phyloP scores from a whole-genome alignment of 139 green algal species.

The Tetraselmis striata region DNA sequence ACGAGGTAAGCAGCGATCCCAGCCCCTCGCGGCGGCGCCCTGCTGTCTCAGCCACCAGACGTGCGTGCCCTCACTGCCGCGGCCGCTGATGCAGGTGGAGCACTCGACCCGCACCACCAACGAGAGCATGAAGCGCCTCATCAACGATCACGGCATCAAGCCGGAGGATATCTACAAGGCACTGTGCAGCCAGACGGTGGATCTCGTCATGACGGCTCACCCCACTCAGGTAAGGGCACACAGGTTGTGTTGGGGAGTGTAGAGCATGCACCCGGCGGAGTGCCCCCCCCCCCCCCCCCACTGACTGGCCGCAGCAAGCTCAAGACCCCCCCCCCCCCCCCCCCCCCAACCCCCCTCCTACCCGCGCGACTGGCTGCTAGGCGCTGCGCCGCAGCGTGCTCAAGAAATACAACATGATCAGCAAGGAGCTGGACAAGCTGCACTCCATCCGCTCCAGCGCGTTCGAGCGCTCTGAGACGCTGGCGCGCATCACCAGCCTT shows the following conservation, averaged over 20 bases:
- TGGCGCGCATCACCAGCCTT: constrained; percentile 63
- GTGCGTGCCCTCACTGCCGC: too few relatives aligned
- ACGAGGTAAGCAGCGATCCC: too few relatives aligned
- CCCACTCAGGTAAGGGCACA: constrained; percentile 60
- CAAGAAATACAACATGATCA: constrained; percentile 26
- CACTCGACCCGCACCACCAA: constrained; percentile 74
- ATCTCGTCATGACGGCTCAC: constrained; percentile 85
- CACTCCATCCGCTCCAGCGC: constrained; percentile 73
- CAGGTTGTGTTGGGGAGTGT: constrained; percentile 89
- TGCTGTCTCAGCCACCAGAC: too few relatives aligned
- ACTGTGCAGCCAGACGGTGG: constrained; percentile 73
- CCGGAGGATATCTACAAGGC: constrained; percentile 62
- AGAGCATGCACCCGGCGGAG: constrained; percentile 86
- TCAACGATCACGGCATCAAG: constrained; percentile 37
- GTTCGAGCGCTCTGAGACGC: constrained; percentile 69
- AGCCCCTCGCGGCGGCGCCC: too few relatives aligned
- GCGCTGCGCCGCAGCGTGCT: not conserved
- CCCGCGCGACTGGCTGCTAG: constrained; percentile 57
- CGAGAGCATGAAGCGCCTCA: constrained; percentile 61
- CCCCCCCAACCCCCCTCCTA: too few relatives aligned
- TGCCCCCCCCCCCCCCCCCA: too few relatives aligned
- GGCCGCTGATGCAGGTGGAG: constrained; percentile 45
- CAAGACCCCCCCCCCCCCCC: too few relatives aligned
- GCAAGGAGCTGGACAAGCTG: constrained; percentile 61
- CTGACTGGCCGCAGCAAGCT: too few relatives aligned